Conservation (phyloP, 176 grass and related monocot species). For the Avena eriantha region DNA sequence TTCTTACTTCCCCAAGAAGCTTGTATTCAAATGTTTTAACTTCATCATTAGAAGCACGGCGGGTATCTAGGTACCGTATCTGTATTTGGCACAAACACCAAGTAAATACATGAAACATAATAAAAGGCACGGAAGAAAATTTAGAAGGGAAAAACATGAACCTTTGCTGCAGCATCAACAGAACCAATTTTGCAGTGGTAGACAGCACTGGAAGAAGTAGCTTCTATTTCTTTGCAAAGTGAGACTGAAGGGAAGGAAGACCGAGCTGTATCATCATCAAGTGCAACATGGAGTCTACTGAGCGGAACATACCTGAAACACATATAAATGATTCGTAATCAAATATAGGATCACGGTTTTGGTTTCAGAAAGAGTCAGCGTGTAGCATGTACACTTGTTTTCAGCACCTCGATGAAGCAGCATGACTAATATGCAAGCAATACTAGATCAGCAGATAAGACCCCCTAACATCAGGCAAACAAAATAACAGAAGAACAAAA, state of each 20-base stretch:
- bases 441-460: conserved; percentile 49
- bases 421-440: conserved; percentile 41
- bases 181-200: conserved; percentile 87
- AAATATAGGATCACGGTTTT: conserved; percentile 12
- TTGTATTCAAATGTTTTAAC: conserved; percentile 79
- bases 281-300: conserved; percentile 57
- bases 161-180: conserved; percentile 85
- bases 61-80: conserved; percentile 72
- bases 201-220: conserved; percentile 60
- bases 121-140: conserved; percentile 17
- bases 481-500: conserved; percentile 43
- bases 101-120: conserved; percentile 35
- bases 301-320: conserved; percentile 90
- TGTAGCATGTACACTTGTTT: conserved; percentile 47
- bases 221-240: conserved; percentile 66
- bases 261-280: conserved; percentile 48
- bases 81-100: conserved; percentile 41
- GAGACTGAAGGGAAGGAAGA: conserved; percentile 67
- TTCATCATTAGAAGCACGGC: conserved; percentile 58
- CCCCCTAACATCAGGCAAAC: conserved; percentile 26
- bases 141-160: conserved; percentile 42
- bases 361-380: conserved; percentile 31
- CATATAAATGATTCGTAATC: conserved; percentile 22
- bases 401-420: conserved; percentile 30
- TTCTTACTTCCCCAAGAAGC: conserved; percentile 92